Conservation (phyloP, 177 flowering plant species). For the Vitis hybrid region DNA sequence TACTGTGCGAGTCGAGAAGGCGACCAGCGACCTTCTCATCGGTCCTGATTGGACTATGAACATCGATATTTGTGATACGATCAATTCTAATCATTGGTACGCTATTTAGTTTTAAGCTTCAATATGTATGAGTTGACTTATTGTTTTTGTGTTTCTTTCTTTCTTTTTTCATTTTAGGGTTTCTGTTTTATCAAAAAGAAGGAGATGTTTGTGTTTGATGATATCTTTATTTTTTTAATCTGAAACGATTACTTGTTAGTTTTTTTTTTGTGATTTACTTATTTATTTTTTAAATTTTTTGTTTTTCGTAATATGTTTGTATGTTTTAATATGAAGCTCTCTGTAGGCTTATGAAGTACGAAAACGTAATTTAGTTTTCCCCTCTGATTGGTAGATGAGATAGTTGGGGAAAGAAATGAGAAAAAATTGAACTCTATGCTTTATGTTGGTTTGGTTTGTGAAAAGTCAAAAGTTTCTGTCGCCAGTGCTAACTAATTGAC, state of each 20-base stretch:
- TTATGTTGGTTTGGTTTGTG: not conserved
- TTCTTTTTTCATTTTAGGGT: not conserved
- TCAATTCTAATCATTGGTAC: constrained; percentile 78
- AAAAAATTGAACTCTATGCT: not conserved
- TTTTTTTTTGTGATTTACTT: no score
- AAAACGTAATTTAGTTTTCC: not conserved
- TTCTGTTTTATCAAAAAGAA: not conserved
- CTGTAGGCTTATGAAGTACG: not conserved
- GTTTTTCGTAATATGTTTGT: no score
- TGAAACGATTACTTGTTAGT: no score
- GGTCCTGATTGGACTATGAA: constrained; percentile 97
- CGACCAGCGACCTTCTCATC: constrained; percentile 89
- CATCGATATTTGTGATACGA: constrained; percentile 86
- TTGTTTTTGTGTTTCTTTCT: not conserved
- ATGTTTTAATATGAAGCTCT: not conserved
- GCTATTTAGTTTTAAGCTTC: not conserved
- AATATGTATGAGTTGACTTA: not conserved
- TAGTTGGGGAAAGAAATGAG: not conserved
- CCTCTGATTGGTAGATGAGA: not conserved
- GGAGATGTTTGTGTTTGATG: no score
- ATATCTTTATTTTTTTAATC: no score
- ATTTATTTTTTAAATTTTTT: no score
- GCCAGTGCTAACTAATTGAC: not conserved
- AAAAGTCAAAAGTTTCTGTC: not conserved
- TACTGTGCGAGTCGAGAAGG: constrained; percentile 80